These are phyloP conservation scores for Dactylis glomerata DNA, from an alignment of 176 grass and related monocot species.

Conservation along the genomic window DNA sequence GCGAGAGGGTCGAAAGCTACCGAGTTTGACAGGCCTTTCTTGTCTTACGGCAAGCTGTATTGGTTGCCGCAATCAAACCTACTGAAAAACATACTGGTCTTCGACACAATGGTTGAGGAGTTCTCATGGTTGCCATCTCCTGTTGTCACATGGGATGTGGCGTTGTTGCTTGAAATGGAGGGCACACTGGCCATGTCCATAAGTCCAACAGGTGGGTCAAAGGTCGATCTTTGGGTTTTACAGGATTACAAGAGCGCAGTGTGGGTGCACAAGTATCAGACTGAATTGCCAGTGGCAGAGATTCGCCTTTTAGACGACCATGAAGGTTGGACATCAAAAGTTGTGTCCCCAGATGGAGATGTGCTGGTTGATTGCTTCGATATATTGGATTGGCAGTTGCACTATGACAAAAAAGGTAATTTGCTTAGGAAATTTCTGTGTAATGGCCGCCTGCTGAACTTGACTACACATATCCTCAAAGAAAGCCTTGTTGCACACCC, in stretches of 20 bases:
- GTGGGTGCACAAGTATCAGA: slow-evolving; percentile 16
- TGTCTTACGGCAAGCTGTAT: slow-evolving; percentile 8
- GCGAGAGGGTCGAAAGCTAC: neutral
- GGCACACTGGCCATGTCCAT: slow-evolving; percentile 13
- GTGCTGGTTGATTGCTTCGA: slow-evolving; percentile 2
- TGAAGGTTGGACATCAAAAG: neutral
- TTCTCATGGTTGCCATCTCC: too few species aligned
- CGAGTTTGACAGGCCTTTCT: neutral
- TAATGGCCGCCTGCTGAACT: slow-evolving; percentile 1
- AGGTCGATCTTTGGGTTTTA: slow-evolving; percentile 32
- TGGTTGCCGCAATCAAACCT: too few species aligned
- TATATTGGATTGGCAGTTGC: slow-evolving; percentile 6
- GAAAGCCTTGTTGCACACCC: slow-evolving; percentile 18
- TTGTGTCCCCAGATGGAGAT: slow-evolving; percentile 27
- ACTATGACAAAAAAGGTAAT: slow-evolving; percentile 24
- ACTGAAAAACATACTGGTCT: too few species aligned
- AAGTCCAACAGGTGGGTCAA: neutral
- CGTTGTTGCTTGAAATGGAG: slow-evolving; percentile 17
- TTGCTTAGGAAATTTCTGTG: slow-evolving; percentile 27
- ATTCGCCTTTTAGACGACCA: neutral
- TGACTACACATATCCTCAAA: neutral
- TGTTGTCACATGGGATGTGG: too few species aligned
- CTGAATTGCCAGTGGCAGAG: slow-evolving; percentile 20
- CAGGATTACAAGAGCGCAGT: neutral
- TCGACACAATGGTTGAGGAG: too few species aligned